Conservation (phyloP, 805 yeast species). For the Kodamaea laetipori region DNA sequence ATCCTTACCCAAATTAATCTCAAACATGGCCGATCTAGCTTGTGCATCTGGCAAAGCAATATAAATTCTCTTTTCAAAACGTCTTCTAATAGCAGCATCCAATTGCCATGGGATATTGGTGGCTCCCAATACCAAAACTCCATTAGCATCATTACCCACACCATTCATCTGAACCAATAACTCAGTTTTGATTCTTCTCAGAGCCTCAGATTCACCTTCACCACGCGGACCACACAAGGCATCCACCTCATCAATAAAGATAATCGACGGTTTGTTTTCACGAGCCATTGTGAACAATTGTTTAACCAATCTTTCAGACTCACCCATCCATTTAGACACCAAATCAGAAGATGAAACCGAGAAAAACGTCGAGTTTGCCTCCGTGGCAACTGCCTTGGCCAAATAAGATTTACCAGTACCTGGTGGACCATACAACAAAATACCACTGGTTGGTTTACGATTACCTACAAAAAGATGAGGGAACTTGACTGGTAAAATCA, state of each 20-base stretch:
- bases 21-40: slow-evolving; percentile 92
- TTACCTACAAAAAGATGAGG: slow-evolving; percentile 95
- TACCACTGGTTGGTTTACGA: slow-evolving; percentile 90
- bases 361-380: slow-evolving; percentile 95
- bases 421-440: slow-evolving; percentile 75
- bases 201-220: slow-evolving; percentile 96
- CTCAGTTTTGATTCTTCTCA: slow-evolving; percentile 94
- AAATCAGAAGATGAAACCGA: slow-evolving; percentile 95
- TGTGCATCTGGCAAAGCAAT: slow-evolving; percentile 94
- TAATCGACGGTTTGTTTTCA: slow-evolving; percentile 92
- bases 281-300: slow-evolving; percentile 95
- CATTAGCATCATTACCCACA: slow-evolving; percentile 91
- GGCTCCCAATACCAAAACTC: slow-evolving; percentile 94
- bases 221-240: slow-evolving; percentile 98
- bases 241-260: slow-evolving; percentile 97
- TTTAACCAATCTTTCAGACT: slow-evolving; percentile 92
- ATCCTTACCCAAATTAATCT: slow-evolving; percentile 76
- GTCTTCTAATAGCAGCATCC: slow-evolving; percentile 95
- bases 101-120: slow-evolving; percentile 99
- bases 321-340: slow-evolving; percentile 99
- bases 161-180: slow-evolving; percentile 98
- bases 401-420: slow-evolving; percentile 97
- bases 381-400: slow-evolving; percentile 98
- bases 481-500: slow-evolving; percentile 91
- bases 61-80: slow-evolving; percentile 93